Percentiles rank a stretch among this genome's conserved stretches.
These are phyloP conservation scores for Strombidium stylifer DNA, from an alignment of 73 alveolate species.

Conservation along the genomic window DNA sequence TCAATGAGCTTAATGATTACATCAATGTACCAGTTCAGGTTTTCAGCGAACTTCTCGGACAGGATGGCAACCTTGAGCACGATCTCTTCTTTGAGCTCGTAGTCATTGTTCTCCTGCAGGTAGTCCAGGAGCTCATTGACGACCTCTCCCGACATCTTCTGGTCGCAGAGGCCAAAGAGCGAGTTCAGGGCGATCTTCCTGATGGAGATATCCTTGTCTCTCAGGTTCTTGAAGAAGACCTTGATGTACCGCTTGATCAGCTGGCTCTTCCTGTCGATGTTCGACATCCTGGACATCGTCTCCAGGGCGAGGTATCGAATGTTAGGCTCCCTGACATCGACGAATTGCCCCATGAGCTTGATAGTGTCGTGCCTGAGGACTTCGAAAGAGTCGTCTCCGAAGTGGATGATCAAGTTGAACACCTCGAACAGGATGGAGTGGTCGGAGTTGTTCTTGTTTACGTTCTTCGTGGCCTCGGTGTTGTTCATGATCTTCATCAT, in stretches of 20 bases:
- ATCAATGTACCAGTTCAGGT: slow-evolving; percentile 96
- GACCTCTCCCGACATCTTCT: slow-evolving; percentile 83
- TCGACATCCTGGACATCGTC: slow-evolving; percentile 87
- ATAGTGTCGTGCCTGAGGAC: slow-evolving; percentile 83
- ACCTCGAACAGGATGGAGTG: slow-evolving; percentile 97
- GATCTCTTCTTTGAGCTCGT: slow-evolving; percentile 93
- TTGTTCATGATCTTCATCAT: slow-evolving; percentile 77
- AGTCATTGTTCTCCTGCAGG: slow-evolving; percentile 92
- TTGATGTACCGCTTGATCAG: slow-evolving; percentile 85
- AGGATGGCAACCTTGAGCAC: slow-evolving; percentile 95
- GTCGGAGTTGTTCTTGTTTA: slow-evolving; percentile 97
- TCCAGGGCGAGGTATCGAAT: slow-evolving; percentile 96
- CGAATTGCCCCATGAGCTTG: slow-evolving; percentile 87
- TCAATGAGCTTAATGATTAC: slow-evolving; percentile 93
- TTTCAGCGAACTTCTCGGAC: slow-evolving; percentile 96
- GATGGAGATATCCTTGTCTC: slow-evolving; percentile 96
- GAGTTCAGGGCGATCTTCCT: slow-evolving; percentile 97
- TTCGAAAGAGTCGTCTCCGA: slow-evolving; percentile 75
- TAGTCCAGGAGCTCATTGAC: slow-evolving; percentile 93
- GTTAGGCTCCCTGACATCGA: slow-evolving; percentile 96
- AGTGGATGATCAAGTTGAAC: slow-evolving; percentile 88
- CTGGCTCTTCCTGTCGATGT: slow-evolving; percentile 73
- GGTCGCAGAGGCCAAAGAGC: slow-evolving; percentile 88
- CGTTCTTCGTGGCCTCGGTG: slow-evolving; percentile 93
- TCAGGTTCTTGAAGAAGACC: slow-evolving; percentile 79